These are phyloP conservation scores for Phytophthora constricta DNA, from an alignment of 352 stramenopile species.

Conservation along the genomic window DNA sequence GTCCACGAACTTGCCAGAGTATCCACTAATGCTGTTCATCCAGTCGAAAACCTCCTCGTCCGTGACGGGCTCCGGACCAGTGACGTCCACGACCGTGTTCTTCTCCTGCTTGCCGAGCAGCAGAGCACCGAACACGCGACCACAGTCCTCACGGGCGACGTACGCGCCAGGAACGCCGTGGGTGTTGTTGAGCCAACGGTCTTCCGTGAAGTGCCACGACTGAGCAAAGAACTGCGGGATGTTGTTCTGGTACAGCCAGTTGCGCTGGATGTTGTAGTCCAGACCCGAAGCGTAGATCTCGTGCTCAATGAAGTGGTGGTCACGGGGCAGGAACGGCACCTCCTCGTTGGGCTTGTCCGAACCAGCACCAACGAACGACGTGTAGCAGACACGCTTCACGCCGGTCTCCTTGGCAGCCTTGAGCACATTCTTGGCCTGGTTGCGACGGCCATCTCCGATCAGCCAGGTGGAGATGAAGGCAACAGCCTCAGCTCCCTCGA, in stretches of 20 bases:
- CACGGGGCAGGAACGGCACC: conserved; percentile 11
- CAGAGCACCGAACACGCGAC: conserved; percentile 18
- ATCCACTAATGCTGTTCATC: conserved; percentile 4
- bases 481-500: conserved; percentile 16
- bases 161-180: conserved; percentile 13
- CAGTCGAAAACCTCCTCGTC: conserved; percentile 7
- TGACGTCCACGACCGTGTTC: conserved; percentile 8
- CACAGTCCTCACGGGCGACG: conserved; percentile 21
- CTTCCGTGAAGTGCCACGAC: conserved; percentile 17
- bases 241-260: conserved; percentile 15
- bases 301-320: conserved; percentile 14
- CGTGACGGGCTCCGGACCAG: conserved; percentile 1
- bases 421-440: conserved; percentile 8
- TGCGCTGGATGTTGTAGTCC: conserved; percentile 21
- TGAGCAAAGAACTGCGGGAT: conserved; percentile 10
- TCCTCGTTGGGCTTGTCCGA: conserved; percentile 6
- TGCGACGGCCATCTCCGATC: conserved; percentile 10
- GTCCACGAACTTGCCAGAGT: conserved; percentile 7
- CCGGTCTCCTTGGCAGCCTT: conserved; percentile 12
- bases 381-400: conserved; percentile 20
- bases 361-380: conserved; percentile 1
- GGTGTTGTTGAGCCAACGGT: conserved; percentile 15
- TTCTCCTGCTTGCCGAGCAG: conserved; percentile 19
- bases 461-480: conserved; percentile 20
- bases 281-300: conserved; percentile 9